Base-by-base conservation (phyloP, 352 stramenopile genomes). In the Pythium aphanidermatum region DNA sequence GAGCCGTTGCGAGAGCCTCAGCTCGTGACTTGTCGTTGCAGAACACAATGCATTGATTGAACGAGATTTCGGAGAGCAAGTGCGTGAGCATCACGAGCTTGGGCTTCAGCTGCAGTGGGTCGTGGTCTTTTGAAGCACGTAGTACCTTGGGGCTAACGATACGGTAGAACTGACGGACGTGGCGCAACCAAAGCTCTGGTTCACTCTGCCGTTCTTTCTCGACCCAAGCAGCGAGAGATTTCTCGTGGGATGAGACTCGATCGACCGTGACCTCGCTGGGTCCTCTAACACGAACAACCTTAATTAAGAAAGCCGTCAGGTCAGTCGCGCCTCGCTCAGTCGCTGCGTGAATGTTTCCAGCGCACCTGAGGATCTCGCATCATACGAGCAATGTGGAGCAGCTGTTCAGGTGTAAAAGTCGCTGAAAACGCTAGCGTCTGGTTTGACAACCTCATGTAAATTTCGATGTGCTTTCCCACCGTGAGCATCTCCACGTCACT, bases 21-120 rank as follows among this genome's bases (percentile, higher is more conserved):
- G 79, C 74, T 7, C 75, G 67, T 42, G 85, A 74, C 60, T 88
- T 91, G 60, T 88, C 79, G 59, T 91, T 91, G 60, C 74, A 89
- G 46, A 91, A 91, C 26, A 88, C 76, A 44, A 91, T 88, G 49
- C 79, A 88, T 51, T 91, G 75, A 28, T 71, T 66, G 48, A 91
- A 91, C 28, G 68, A 50, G 32, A 89, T 64, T 41, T 85, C 69
- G 4, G 79, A 71, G 6, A 91, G 70, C 24, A 91, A 52, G 19
- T 45, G 31, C 24, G 60, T 66, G 16, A 91, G 58, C 40, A 60
- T 62, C 21, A 75, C 58, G 40, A 89, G 57, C 35, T 89, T 91
- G 3, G 60, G 30, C 26, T 67, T 72, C 47, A 88, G 70, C 31
- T 68, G 55, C 21, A 83, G 46, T 14, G 34, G 44, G 16, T 70